Evolutionary conservation across 495 filamentous ascomycete species (phyloP), one percentile per base, ranked within the genome.

Genomic region (Talaromyces adpressus): DNA sequence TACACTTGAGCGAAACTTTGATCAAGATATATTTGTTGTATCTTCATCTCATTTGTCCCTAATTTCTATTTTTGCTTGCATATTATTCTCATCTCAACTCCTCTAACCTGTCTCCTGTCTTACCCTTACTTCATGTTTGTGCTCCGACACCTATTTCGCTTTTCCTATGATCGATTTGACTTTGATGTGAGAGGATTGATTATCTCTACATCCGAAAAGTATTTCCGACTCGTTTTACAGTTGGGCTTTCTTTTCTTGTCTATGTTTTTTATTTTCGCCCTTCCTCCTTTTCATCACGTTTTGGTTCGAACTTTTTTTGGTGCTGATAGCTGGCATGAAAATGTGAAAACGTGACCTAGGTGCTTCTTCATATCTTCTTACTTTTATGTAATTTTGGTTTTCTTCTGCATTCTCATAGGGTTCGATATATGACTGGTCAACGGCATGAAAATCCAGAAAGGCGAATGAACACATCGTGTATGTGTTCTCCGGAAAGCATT

Each of bases 241-340:
- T 32, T 36, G 16, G 36, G 56, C 16, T 58, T 58, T 58, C 56
- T 58, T 58, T 36, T 36, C 56, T 32, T 58, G 56, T 58, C 56
- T 9, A 36, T 32, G 16, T 36, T 1, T 1, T 57, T 57, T 22
- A n/a, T 34, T 58, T 58, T 12, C 18, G 36, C 9, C 4, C 20
- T 30, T n/a, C 2, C 36, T 36, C 5, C 1, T 27, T 18, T 22
- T 27, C 1, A n/a, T 27, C 23, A 25, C 52, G 47, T 53, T 30
- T 54, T 25, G 6, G 52, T 56, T 56, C 23, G 20, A 22, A 9
- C n/a, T 5, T 49, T 49, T 49, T 49, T 45, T 2, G 45, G 45
- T 18, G 45, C 45, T 49, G 45, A 49, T 49, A 49, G 45, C 18
- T 6, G 45, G 45, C 45, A 49, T 49, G 45, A 49, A 20, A 49